Evolutionary conservation across 192 early-diverging fungal species (phyloP).

Genomic region (Dissophora ornata): DNA sequence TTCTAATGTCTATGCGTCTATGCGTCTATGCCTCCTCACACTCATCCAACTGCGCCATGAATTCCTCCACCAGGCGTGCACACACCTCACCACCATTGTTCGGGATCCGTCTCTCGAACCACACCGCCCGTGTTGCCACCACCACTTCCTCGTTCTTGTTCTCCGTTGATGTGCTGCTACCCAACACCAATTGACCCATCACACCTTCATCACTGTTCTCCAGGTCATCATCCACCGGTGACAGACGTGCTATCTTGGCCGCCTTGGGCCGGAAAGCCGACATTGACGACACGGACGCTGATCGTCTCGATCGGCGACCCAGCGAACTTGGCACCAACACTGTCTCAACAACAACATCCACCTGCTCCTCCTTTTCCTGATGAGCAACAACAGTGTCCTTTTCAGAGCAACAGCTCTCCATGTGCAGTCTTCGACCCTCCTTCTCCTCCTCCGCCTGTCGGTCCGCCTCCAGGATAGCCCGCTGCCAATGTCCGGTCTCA

Average conservation of each 20-base stretch:
- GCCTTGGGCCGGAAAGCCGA: slow-evolving; percentile 26
- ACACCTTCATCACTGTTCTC: not conserved
- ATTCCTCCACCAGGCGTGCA: slow-evolving; percentile 37
- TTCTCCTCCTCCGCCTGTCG: slow-evolving; percentile 32
- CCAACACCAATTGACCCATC: too few species aligned
- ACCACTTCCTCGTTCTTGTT: not conserved
- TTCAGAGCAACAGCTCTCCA: slow-evolving; percentile 25
- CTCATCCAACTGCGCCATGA: slow-evolving; percentile 26
- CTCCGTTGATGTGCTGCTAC: too few species aligned
- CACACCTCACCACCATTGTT: slow-evolving; percentile 48
- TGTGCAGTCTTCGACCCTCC: slow-evolving; percentile 29
- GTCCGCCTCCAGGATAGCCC: slow-evolving; percentile 58
- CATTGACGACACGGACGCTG: slow-evolving; percentile 23
- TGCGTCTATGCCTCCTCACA: not conserved
- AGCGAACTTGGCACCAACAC: not conserved
- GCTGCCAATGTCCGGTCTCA: slow-evolving; percentile 65
- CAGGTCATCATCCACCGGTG: not conserved
- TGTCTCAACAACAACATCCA: not conserved
- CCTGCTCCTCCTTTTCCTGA: not conserved
- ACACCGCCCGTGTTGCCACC: not conserved
- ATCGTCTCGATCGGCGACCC: slow-evolving; percentile 13
- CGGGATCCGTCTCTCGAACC: slow-evolving; percentile 42
- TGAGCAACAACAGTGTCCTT: not conserved
- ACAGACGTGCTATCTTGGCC: slow-evolving; percentile 28
- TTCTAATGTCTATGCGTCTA: not conserved